Evolutionary conservation across 1,284 basidiomycete species (phyloP).

Genomic region (Wolfiporia cocos): DNA sequence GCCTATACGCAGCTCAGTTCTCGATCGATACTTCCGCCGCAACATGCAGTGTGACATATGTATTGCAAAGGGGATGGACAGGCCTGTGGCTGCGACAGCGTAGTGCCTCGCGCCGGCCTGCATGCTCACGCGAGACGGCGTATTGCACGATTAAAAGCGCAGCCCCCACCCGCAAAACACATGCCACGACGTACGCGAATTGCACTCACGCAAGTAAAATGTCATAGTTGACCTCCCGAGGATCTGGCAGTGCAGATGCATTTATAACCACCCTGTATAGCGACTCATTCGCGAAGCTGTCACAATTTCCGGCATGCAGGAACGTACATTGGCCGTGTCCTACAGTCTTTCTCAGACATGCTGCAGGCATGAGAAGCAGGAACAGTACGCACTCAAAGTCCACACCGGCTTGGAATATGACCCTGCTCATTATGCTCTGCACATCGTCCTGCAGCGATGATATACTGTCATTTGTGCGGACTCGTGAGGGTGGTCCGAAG

Average conservation of each 20-base stretch:
- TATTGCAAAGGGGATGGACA: no score
- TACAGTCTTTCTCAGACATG: conserved; percentile 25
- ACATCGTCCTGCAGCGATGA: conserved; percentile 36
- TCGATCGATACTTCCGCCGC: not conserved
- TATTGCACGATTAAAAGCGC: no score
- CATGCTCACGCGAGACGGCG: no score
- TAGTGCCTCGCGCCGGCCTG: no score
- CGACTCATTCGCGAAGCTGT: not conserved
- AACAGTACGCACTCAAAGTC: conserved; percentile 68
- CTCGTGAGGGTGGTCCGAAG: conserved; percentile 17
- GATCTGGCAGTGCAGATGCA: conserved; percentile 77
- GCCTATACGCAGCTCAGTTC: conserved; percentile 32
- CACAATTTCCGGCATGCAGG: not conserved
- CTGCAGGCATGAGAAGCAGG: not conserved
- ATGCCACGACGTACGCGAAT: no score
- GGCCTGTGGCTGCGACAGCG: no score
- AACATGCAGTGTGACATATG: not conserved
- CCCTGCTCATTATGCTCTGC: conserved; percentile 58
- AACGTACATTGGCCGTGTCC: conserved; percentile 79
- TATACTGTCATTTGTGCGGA: conserved; percentile 6
- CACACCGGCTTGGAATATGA: conserved; percentile 85
- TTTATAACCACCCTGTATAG: conserved; percentile 83
- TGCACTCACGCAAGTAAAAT: conserved; percentile 60
- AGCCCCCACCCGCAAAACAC: no score
- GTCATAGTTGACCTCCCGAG: conserved; percentile 72